Evolutionary conservation across 1,284 basidiomycete species (phyloP).

Genomic region (Trichosporon inkin): DNA sequence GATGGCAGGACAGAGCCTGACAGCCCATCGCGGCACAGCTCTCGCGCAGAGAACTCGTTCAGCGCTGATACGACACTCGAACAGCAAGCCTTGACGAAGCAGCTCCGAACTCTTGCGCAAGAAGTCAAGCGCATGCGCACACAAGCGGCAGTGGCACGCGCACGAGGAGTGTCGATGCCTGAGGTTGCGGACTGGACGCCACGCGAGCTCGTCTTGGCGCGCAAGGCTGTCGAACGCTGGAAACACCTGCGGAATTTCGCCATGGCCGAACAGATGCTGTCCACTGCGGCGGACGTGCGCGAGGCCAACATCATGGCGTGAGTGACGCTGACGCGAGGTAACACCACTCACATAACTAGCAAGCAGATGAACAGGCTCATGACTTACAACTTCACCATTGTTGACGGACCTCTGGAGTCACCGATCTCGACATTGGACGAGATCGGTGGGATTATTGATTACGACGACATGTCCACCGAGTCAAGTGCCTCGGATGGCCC

Average conservation of each 20-base stretch:
- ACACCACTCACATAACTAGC: conserved; percentile 52
- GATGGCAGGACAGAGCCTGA: conserved; percentile 22
- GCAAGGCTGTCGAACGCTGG: conserved; percentile 79
- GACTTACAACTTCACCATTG: conserved; percentile 84
- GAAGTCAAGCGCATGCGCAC: conserved; percentile 79
- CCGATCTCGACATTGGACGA: conserved; percentile 79
- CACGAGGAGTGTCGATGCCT: conserved; percentile 57
- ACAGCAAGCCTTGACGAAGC: conserved; percentile 85
- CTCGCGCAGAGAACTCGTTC: conserved; percentile 9
- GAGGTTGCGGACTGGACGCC: conserved; percentile 76
- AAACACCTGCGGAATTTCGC: conserved; percentile 73
- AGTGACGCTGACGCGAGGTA: conserved; percentile 28
- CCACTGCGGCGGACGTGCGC: conserved; percentile 79
- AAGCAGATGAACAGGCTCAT: conserved; percentile 80
- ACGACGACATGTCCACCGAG: conserved; percentile 85
- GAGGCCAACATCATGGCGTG: conserved; percentile 93
- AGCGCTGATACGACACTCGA: conserved; percentile 67
- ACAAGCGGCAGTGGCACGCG: conserved; percentile 68
- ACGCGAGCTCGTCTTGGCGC: conserved; percentile 71
- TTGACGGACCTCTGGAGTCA: conserved; percentile 57
- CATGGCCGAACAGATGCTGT: conserved; percentile 85
- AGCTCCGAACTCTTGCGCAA: conserved; percentile 70
- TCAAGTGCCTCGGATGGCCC: conserved; percentile 70
- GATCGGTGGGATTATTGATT: conserved; percentile 81
- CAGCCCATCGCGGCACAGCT: background rate